Base-by-base conservation (phyloP, 164 flowering plant genomes). In the Stephania cephalantha region DNA sequence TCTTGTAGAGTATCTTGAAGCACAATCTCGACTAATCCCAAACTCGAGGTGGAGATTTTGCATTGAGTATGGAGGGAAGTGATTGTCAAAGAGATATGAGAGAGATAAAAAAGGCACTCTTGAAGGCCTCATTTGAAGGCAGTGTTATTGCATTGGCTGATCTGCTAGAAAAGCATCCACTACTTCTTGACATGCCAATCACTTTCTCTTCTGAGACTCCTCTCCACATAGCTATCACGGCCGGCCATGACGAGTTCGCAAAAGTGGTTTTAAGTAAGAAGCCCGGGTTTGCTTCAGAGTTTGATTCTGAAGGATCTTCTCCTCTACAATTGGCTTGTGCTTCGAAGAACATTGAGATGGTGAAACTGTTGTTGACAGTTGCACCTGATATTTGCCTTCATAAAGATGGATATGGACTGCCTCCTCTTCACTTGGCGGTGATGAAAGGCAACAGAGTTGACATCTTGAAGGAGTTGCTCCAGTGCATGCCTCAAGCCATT, bases 341-440 rank as follows among this genome's bases (percentile, higher is more conserved):
- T 2, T 10, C 12, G 6, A 48, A 48, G 44, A 44, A 73, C 17
- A 7, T 64, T 46, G 75, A 73, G 1, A 73, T 65, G 58, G 70
- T 73, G 9, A 35, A 45, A 46, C 30, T 17, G 18, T 22, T 73
- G 55, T 20, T 73, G 18, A 17, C n/a, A 25, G 52, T 55, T 22
- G 50, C 61, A 42, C n/a, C 82, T 0, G 70, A 77, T 1, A 46
- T 45, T 58, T 84, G 84, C 42, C 46, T 64, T 0, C 55, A 29
- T 5, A 2, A 11, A 9, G 83, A 82, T 61, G 7, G 5, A 11
- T 75, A 77, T 55, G 83, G 83, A 6, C 75, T 78, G 52, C 80
- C 61, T 1, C 83, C 86, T 61, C 72, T 84, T 2, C 86, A 84
- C 9, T 22, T 79, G 17, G 84, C 84, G 0, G 80, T 78, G 5